Evolutionary conservation across 495 filamentous ascomycete species (phyloP), one percentile per base, ranked within the genome.

Genomic region (Penicillium daleae): DNA sequence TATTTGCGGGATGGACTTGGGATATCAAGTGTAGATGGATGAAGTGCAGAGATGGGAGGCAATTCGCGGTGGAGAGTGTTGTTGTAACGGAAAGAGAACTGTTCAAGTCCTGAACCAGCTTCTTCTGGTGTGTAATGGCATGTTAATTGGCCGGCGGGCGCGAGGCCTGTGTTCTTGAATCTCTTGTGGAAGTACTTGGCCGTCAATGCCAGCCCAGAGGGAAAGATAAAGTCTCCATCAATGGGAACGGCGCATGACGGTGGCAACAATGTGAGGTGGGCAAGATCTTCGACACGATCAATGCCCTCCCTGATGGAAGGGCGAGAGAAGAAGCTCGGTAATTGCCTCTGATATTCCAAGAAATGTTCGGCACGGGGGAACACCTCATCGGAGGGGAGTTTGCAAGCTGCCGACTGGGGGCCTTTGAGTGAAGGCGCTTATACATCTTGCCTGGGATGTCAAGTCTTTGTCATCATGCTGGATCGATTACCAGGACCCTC

Each of bases 401-500:
- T 42, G 55, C 48, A 13, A n/a, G 48, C 32, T 49, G 59, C 55
- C 57, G 52, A 51, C 37, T 56, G 22, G 49, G 40, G 63, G 44
- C 35, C 44, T 46, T 59, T 48, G 37, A 61, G 46, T 64, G 51
- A 61, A 60, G 64, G 62, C 59, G 48, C 52, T 53, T 49, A 40
- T 61, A 42, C 39, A 48, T 49, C 4, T 22, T 37, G 37, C n/a
- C 33, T 17, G 27, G 24, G 13, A 27, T 17, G 27, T 71, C 69
- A 70, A 33, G 65, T 63, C n/a, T 68, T 70, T 12, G 54, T 62
- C 42, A 63, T 22, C 46, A 48, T 62, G 40, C 61, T 69, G 6
- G 58, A 51, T 26, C 66, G 66, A 6, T 66, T 56, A n/a, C 54
- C 64, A 59, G 60, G 6, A 22, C 32, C 40, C 32, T 32, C 60